Percentiles rank a stretch among this genome's conserved stretches.
phyloP scores from a whole-genome alignment of 1,284 basidiomycete species.

The Cutaneotrichosporon sp. region DNA sequence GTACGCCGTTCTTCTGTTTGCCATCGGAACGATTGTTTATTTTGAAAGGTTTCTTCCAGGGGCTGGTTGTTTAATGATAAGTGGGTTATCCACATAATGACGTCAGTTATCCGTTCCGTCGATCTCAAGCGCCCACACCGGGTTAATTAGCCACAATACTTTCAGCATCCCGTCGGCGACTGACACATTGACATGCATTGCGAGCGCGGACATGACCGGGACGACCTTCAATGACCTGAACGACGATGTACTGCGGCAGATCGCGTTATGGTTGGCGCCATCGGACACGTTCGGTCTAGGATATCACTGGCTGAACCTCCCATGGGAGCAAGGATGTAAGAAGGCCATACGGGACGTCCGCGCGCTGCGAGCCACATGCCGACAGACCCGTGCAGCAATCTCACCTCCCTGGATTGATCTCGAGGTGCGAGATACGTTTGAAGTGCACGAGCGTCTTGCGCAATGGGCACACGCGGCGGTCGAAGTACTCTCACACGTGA shows the following conservation, averaged over 20 bases:
- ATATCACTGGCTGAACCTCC: not conserved
- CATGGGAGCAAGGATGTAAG: no score
- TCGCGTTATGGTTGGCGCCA: not conserved
- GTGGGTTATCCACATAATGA: no score
- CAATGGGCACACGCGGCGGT: not conserved
- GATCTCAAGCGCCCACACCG: no score
- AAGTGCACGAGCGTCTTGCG: not conserved
- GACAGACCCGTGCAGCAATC: not conserved
- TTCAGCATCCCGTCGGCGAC: no score
- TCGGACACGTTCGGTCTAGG: no score
- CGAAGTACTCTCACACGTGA: not conserved
- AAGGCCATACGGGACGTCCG: not conserved
- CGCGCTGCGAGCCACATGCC: slow-evolving; percentile 1
- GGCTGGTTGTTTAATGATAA: no score
- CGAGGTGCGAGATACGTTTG: not conserved
- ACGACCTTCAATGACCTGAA: slow-evolving; percentile 8
- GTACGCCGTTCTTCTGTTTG: no score
- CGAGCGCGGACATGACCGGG: not conserved
- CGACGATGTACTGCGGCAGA: slow-evolving; percentile 6
- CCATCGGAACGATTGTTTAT: no score
- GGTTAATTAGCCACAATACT: no score
- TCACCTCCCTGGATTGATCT: not conserved
- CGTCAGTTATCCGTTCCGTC: no score
- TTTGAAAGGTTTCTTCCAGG: no score
- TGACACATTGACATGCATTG: no score